Base-by-base conservation (phyloP, 371 early-diverging fungal species). In the Mucor irregularis region DNA sequence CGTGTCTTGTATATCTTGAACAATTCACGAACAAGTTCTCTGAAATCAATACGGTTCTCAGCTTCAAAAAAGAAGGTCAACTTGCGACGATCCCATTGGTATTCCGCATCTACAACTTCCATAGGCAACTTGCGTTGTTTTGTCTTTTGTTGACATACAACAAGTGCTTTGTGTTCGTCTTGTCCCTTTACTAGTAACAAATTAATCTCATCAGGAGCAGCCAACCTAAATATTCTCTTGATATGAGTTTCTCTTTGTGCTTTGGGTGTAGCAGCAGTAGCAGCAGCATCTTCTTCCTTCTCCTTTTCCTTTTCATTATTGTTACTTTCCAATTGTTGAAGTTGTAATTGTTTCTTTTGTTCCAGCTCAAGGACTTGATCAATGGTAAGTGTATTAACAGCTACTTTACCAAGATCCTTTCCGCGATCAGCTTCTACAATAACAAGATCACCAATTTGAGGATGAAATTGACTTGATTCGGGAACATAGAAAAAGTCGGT, bases 1-100 rank as follows among this genome's bases (percentile, higher is more conserved):
- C 99, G 89, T 3, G 96, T 97, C 77, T 99, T 98, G 79, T 96
- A 98, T 34, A 93, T 88, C 73, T 96, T 97, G 78, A 98, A 99
- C 49, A 99, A 79, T 51, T 98, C 98, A 35, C 95, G 89, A 45
- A 99, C 98, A 39, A 99, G 81, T 66, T 99, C 99, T 46, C 99
- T 85, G 72, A 99, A 99, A 71, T 99, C 99, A 58, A 99, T 92
- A 48, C 99, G 86, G 43, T 90, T 87, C 44, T 94, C 93, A 14
- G 96, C 92, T 6, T 88, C 83, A 74, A 94, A 98, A 73, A 92
- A 96, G 62, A 96, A 96, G 0, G 96, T 98, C 51, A 98, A 80
- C 80, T 96, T 96, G 66, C 94, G 90, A 24, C 97, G 86, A 71
- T 98, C 97, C 90, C 96, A 97, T 76, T 98, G 98, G 64, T 93